Conservation (phyloP, 2,329 filamentous ascomycete genomes). For the Apiospora saccharicola region DNA sequence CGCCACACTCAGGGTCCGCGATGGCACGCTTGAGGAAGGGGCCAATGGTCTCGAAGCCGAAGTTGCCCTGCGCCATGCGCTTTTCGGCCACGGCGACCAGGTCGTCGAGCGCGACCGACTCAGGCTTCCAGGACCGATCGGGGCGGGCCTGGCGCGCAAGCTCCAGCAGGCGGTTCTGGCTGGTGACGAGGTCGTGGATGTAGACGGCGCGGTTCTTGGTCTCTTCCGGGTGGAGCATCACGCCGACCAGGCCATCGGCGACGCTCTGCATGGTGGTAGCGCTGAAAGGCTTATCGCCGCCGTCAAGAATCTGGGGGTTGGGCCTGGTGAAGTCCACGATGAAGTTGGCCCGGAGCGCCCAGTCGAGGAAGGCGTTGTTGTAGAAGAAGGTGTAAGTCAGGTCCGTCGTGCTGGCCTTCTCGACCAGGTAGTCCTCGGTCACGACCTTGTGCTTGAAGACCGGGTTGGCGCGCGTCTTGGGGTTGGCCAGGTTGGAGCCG, state of each 20-base stretch:
- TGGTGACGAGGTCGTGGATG: conserved; percentile 57
- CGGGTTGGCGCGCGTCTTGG: conserved; percentile 29
- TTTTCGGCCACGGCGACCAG: conserved; percentile 3
- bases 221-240: conserved; percentile 50
- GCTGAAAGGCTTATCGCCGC: conserved; percentile 52
- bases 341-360: conserved; percentile 26
- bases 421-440: conserved; percentile 28
- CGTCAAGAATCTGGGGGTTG: conserved; percentile 51
- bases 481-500: conserved; percentile 44
- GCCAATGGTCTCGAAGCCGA: conserved; percentile 25
- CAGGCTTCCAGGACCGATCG: neutral
- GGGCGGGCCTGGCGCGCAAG: conserved; percentile 29
- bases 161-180: conserved; percentile 58
- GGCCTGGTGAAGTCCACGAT: conserved; percentile 25
- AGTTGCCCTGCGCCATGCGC: conserved; percentile 24
- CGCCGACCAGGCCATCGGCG: conserved; percentile 52
- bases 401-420: neutral
- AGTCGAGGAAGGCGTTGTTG: conserved; percentile 44
- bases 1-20: neutral
- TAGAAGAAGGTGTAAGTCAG: conserved; percentile 44
- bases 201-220: conserved; percentile 61
- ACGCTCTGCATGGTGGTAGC: conserved; percentile 54
- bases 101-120: conserved; percentile 6
- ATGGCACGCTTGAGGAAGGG: conserved; percentile 9
- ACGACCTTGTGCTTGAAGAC: conserved; percentile 31